Evolutionary conservation across 2,329 filamentous ascomycete genomes (phyloP).

Genomic region (Neofusicoccum umdonicola): DNA sequence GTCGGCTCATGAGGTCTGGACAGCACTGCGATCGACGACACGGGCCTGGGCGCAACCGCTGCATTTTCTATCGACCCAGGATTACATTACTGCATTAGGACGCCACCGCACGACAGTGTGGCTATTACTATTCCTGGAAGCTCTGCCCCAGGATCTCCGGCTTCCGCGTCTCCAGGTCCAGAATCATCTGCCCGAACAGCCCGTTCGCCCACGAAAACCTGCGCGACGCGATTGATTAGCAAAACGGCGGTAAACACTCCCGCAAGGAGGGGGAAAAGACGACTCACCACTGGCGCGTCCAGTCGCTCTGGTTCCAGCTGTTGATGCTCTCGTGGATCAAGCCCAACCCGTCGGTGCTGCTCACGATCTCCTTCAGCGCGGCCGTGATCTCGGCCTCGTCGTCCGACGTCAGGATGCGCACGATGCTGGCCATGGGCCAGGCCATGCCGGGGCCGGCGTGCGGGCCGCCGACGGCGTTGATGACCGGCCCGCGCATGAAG

Average conservation of each 20-base stretch:
- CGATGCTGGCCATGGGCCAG: conserved; percentile 54
- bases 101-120: too few relatives aligned
- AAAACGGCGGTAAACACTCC: not conserved
- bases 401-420: conserved; percentile 50
- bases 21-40: not conserved
- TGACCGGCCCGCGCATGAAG: conserved; percentile 49
- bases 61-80: not conserved
- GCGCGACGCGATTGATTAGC: conserved; percentile 1
- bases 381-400: conserved; percentile 47
- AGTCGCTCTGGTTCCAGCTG: conserved; percentile 45
- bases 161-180: conserved; percentile 46
- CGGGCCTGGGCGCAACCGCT: not conserved
- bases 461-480: conserved; percentile 49
- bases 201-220: conserved; percentile 53
- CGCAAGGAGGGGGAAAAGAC: not conserved
- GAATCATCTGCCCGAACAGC: conserved; percentile 50
- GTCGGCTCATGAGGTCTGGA: conserved; percentile 1
- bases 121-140: conserved; percentile 34
- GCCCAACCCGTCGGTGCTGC: conserved; percentile 48
- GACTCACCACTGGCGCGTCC: conserved; percentile 49
- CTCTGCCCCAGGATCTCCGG: conserved; percentile 43
- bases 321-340: conserved; percentile 54
- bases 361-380: conserved; percentile 45
- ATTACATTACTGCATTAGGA: conserved; percentile 11
- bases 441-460: conserved; percentile 47